Evolutionary conservation across 495 filamentous ascomycete genomes (phyloP), one percentile per base, ranked within the genome.

Genomic region (Aspergillus nidulans): DNA sequence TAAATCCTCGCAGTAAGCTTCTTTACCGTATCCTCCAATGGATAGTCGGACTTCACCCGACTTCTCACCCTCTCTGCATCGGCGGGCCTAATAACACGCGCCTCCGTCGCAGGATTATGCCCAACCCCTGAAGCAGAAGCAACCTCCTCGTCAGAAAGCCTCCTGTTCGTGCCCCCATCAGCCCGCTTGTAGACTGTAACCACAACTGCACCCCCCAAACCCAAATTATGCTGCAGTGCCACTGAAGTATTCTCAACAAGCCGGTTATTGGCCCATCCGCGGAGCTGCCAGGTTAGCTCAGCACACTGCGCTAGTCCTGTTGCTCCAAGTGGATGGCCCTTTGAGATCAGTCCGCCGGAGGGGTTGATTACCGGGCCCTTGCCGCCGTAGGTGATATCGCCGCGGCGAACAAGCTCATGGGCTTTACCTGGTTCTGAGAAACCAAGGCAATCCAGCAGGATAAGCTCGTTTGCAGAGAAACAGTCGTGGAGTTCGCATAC

Each of bases 401-500:
- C 92, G 9, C 69, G 74, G 9, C 92, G 82, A 21, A 97, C 90
- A 78, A 98, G 84, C 69, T 96, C 90, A 65, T 96, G 92, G 0
- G 94, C 94, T 69, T 91, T 91, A 0, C 92, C 94, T 0, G 78
- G 82, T 54, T 83, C 81, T 30, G 78, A 83, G 2, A 98, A 78
- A 6, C 91, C 92, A 3, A 98, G 77, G 0, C 87, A 90, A 67
- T 97, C 92, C 34, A 98, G 82, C 0, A 84, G 82, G 28, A 92
- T 79, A 80, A 98, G 85, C 75, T 97, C 92, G 66, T 98, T 98
- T 16, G 92, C 84, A 4, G 87, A 92, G 79, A 98, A 98, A 72
- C 94, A 98, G 69, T 98, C 94, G 69, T 98, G 94, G 43, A 98
- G 74, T 70, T 98, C 94, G 70, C 88, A 90, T 5, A 97, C 90